Evolutionary conservation across 2,329 filamentous ascomycete species (phyloP).

Genomic region (Eutypella sp.): DNA sequence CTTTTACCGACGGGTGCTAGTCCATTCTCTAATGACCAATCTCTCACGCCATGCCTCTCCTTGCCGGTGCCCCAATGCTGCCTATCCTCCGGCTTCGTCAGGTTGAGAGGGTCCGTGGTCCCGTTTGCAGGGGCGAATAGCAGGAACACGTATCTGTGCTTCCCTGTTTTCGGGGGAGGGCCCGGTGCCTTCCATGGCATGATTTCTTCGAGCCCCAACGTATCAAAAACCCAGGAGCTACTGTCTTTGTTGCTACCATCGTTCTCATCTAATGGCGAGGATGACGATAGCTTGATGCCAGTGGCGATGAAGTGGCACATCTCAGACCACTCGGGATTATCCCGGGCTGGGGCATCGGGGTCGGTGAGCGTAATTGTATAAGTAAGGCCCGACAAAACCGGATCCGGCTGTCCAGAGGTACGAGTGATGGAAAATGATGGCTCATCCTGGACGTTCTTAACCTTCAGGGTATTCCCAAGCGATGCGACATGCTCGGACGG

Average conservation of each 20-base stretch:
- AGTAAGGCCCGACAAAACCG: conserved; percentile 9
- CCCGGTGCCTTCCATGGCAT: conserved; percentile 37
- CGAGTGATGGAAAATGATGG: conserved; percentile 28
- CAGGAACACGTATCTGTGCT: conserved; percentile 40
- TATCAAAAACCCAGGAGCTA: conserved; percentile 11
- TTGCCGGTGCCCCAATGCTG: conserved; percentile 36
- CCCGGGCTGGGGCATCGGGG: conserved; percentile 38
- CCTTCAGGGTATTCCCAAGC: conserved; percentile 47
- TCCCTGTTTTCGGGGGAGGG: conserved; percentile 36
- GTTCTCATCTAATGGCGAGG: no score
- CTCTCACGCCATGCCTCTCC: conserved; percentile 31
- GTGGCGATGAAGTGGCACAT: conserved; percentile 42
- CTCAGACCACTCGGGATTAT: conserved; percentile 39
- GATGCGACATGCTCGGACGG: conserved; percentile 35
- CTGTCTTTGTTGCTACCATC: no score
- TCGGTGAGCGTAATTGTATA: conserved; percentile 34
- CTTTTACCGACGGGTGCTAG: conserved; percentile 36
- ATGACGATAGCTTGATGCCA: conserved; percentile 18
- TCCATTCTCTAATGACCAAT: conserved; percentile 37
- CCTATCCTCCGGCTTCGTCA: conserved; percentile 31
- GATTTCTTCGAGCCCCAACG: conserved; percentile 27
- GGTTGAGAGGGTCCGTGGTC: conserved; percentile 28
- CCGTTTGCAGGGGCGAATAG: conserved; percentile 35
- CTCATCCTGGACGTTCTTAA: conserved; percentile 27
- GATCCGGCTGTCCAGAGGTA: conserved; percentile 2